Evolutionary conservation across 176 grass and related monocot species (phyloP).

Genomic region (Lolium rigidum): DNA sequence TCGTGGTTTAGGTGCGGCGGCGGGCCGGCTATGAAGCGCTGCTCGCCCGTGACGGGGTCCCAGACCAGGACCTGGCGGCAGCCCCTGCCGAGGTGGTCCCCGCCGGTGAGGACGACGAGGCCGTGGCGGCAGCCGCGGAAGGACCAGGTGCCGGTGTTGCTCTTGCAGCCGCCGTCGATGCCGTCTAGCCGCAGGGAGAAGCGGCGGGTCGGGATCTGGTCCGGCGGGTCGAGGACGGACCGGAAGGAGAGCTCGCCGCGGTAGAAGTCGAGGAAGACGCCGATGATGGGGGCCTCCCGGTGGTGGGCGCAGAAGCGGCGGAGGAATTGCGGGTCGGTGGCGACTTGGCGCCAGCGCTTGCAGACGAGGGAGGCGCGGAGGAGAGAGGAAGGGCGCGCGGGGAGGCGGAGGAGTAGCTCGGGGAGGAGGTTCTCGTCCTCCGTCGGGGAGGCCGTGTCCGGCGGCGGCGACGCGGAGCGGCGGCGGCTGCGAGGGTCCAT

Average conservation of each 20-base stretch:
- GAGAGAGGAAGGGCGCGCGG: neutral
- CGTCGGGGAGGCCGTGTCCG: neutral
- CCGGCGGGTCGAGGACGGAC: neutral
- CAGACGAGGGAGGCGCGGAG: conserved; percentile 17
- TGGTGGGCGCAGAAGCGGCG: conserved; percentile 33
- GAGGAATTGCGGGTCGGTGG: conserved; percentile 6
- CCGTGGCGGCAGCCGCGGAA: conserved; percentile 37
- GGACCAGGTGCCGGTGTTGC: neutral
- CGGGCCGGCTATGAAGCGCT: neutral
- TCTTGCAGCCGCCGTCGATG: neutral
- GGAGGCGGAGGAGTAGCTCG: conserved; percentile 36
- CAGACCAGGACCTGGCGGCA: conserved; percentile 2
- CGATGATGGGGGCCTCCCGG: conserved; percentile 23
- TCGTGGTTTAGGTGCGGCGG: neutral
- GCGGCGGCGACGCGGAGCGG: neutral
- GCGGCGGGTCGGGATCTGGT: neutral
- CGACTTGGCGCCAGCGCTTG: conserved; percentile 3
- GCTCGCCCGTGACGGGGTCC: conserved; percentile 14
- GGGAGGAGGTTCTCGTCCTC: conserved; percentile 26
- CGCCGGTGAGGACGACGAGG: neutral
- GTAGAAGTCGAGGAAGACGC: conserved; percentile 14
- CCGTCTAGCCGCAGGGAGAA: neutral
- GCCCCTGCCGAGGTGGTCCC: neutral
- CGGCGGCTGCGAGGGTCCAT: neutral
- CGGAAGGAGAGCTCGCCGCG: neutral